Percentiles rank a stretch among this genome's conserved stretches.
These are phyloP conservation scores for Rutstroemia sp. DNA, from an alignment of 2,329 filamentous ascomycete species.

Conservation along the genomic window DNA sequence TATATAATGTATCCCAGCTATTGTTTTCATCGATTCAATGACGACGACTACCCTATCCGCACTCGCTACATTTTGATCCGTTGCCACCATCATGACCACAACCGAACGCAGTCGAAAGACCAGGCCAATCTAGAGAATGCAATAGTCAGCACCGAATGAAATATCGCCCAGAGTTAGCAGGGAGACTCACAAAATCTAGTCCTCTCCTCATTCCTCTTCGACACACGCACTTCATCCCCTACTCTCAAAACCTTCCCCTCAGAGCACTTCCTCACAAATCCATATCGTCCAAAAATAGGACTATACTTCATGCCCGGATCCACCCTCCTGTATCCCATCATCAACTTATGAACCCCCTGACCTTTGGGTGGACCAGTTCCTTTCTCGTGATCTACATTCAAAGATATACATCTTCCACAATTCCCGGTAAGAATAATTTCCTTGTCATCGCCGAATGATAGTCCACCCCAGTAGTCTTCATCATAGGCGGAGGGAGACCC, in stretches of 20 bases:
- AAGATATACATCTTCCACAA: conserved; percentile 59
- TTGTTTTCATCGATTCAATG: no score
- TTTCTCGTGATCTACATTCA: conserved; percentile 65
- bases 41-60: not conserved
- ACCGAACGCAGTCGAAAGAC: conserved; percentile 16
- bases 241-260: conserved; percentile 33
- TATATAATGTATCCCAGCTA: no score
- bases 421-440: conserved; percentile 56
- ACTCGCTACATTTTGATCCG: not conserved
- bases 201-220: conserved; percentile 35
- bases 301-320: conserved; percentile 60
- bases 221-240: conserved; percentile 41
- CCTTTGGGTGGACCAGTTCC: conserved; percentile 51
- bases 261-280: conserved; percentile 41
- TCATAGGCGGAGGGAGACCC: conserved; percentile 50
- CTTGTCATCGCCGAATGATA: conserved; percentile 35
- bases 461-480: conserved; percentile 66
- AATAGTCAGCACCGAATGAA: not conserved
- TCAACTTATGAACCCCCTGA: conserved; percentile 58
- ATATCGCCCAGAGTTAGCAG: not conserved
- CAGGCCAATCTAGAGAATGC: conserved; percentile 25
- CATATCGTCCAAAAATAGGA: conserved; percentile 68
- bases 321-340: conserved; percentile 63
- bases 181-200: conserved; percentile 41
- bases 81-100: not conserved